Conservation (phyloP, 352 stramenopile genomes). For the Thalassiosira sp. region DNA sequence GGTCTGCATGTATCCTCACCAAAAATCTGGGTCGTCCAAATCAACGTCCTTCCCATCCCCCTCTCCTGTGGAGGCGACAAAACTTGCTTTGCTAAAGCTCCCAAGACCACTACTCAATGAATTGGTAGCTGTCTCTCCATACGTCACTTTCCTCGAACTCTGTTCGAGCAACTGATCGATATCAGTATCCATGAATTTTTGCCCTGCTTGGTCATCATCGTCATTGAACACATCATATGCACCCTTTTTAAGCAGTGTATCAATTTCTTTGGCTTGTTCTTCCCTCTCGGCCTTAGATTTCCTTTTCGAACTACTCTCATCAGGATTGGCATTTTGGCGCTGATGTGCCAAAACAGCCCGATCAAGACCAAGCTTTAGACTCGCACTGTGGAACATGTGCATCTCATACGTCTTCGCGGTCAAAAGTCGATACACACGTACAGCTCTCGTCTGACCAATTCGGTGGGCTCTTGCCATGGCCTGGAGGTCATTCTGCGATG, state of each 20-base stretch:
- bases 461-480: slow-evolving; percentile 92
- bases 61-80: slow-evolving; percentile 79
- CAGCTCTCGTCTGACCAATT: slow-evolving; percentile 98
- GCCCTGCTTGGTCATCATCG: slow-evolving; percentile 91
- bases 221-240: slow-evolving; percentile 98
- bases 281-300: slow-evolving; percentile 83
- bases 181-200: slow-evolving; percentile 89
- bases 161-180: slow-evolving; percentile 93
- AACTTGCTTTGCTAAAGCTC: slow-evolving; percentile 84
- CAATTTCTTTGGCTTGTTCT: slow-evolving; percentile 89
- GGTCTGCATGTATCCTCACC: too few species aligned
- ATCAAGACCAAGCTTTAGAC: slow-evolving; percentile 97
- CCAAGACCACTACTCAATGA: slow-evolving; percentile 78
- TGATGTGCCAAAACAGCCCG: slow-evolving; percentile 95
- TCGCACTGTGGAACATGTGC: slow-evolving; percentile 99
- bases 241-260: slow-evolving; percentile 93
- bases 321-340: slow-evolving; percentile 79
- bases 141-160: slow-evolving; percentile 82
- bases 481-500: slow-evolving; percentile 56
- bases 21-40: slow-evolving; percentile 70
- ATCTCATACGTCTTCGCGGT: slow-evolving; percentile 99
- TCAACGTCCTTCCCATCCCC: slow-evolving; percentile 82
- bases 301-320: slow-evolving; percentile 82
- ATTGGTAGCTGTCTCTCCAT: slow-evolving; percentile 63
- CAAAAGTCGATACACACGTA: slow-evolving; percentile 97